Base-by-base conservation (phyloP, 1,284 basidiomycete genomes). In the Ceratobasidium theobromae region DNA sequence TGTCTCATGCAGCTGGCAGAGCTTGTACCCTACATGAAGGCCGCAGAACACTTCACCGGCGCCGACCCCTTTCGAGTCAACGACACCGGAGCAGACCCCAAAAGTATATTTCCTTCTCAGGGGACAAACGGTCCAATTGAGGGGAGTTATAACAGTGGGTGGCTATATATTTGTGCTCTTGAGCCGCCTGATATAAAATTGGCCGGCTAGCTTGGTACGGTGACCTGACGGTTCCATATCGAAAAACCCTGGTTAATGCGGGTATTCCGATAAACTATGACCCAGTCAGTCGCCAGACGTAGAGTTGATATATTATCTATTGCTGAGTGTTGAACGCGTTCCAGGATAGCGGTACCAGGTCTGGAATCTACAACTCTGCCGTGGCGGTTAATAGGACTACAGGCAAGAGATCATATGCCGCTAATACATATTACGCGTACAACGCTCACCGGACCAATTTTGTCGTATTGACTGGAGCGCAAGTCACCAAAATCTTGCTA, bases 11-110 rank as follows among this genome's bases (percentile, higher is more conserved):
- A 21, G 16, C 12, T 28, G 4, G 18, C 25, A 64, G 60, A 33
- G 16, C 68, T 79, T 33, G 73, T 75, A 41, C 70, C 72, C 2
- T 76, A 76, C 71, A 76, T 79, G 72, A 75, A 74, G 69, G 78
- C 77, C 72, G 66, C 73, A 9, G 73, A 77, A 67, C 58, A 65
- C 46, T 74, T 74, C 70, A 69, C 71, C 52, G 69, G 72, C 18
- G 66, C 69, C n/a, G 65, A 69, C 43, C 66, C 66, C 2, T 71
- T 57, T 69, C 72, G 69, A 65, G 69, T 28, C 58, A 64, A 49
- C 27, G 72, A 40, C 41, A 69, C 33, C 66, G 72, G 62, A 58
- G 72, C 67, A 64, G 72, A 70, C 28, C 52, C 69, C 23, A 71
- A 70, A 52, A 69, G 70, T 43, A 54, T 64, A 16, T 64, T 70